A percentile compares a stretch with the other conserved stretches of the same genome.
phyloP scores from a whole-genome alignment of 2,329 filamentous ascomycete species.

The Thelonectria blattea region DNA sequence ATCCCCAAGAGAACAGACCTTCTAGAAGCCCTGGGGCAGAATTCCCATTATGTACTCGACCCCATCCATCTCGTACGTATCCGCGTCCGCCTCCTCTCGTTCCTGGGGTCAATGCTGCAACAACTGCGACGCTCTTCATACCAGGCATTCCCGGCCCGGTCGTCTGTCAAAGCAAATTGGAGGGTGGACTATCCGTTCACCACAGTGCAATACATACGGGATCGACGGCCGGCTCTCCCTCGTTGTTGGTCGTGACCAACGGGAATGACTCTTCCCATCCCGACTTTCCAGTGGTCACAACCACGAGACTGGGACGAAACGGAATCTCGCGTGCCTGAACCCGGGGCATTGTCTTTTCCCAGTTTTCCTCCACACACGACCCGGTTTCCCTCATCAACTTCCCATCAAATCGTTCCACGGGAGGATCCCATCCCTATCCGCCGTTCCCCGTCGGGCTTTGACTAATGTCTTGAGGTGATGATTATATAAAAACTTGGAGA shows the following conservation, averaged over 20 bases:
- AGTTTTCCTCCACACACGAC: background rate
- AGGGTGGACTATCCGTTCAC: no score
- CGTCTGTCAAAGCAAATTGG: background rate
- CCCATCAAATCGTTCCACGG: background rate
- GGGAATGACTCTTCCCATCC: slow-evolving; percentile 5
- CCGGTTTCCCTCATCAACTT: background rate
- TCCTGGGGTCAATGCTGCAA: background rate
- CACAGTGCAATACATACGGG: no score
- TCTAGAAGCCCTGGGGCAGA: slow-evolving; percentile 6
- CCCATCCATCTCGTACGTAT: background rate
- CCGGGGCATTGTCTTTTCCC: background rate
- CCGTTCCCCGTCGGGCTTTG: background rate
- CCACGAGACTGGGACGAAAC: background rate
- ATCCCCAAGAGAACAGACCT: background rate
- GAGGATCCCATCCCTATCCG: background rate
- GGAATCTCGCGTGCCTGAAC: background rate
- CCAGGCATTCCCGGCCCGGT: background rate
- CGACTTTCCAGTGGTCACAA: background rate
- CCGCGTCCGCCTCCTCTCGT: background rate
- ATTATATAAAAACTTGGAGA: background rate
- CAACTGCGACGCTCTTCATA: background rate
- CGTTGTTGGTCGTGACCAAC: background rate
- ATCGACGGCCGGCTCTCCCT: background rate
- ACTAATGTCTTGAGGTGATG: slow-evolving; percentile 1
- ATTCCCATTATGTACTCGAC: slow-evolving; percentile 8